Base-by-base conservation (phyloP, 371 early-diverging fungal genomes). In the Mucor circinelloides region DNA sequence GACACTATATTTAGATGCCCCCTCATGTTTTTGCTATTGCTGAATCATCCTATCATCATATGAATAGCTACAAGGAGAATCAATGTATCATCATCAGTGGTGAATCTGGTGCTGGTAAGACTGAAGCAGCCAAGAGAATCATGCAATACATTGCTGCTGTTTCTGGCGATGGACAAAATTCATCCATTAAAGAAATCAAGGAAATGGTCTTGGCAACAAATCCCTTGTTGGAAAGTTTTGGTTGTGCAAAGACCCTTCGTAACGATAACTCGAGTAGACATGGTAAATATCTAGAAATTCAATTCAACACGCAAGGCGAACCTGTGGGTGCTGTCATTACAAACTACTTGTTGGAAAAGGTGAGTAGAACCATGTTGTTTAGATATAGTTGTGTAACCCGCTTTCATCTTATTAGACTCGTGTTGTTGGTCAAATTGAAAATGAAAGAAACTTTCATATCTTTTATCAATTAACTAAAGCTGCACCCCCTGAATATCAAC, bases 181-280 rank as follows among this genome's bases (percentile, higher is more conserved):
- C 92, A 13, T 89, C 90, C 21, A 95, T 98, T 65, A 91, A 95
- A 64, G 91, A 95, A 69, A 93, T 97, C 72, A 98, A 97, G 78
- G 90, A 92, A 63, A 97, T 97, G 91, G 97, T 98, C 57, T 83
- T 98, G 65, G 97, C 95, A 23, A 96, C 97, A 6, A 98, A 98
- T 80, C 97, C 99, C 19, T 82, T 99, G 42, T 83, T 99, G 25
- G 99, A 99, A 82, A 94, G 97, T 62, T 99, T 99, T 87, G 99
- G 99, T 57, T 99, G 99, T 83, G 99, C 99, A 48, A 99, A 99
- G 77, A 99, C 99, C 2, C 76, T 97, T 65, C 89, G 97, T 70
- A 99, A 99, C 85, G 96, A 99, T 81, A 99, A 99, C 81, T 97
- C 97, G 2, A 93, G 94, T 87, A 92, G 99, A 25, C 99, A 99